Evolutionary conservation across 768 basidiomycete species (phyloP).

Genomic region (Panaeolus cyanescens): DNA sequence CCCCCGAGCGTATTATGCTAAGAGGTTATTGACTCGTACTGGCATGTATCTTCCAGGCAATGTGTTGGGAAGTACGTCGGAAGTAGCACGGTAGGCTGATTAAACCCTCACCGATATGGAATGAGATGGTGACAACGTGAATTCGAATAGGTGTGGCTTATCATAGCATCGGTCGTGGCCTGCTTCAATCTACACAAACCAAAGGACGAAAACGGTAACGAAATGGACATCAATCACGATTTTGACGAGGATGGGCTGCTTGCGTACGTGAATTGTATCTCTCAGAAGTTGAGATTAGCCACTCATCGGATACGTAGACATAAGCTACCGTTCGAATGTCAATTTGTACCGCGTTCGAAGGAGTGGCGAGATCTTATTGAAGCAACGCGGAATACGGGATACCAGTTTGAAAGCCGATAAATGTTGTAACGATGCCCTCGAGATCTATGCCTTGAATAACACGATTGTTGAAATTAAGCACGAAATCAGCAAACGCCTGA

Average conservation of each 20-base stretch:
- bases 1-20: neutral
- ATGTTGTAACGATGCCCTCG: no score
- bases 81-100: neutral
- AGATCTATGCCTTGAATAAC: no score
- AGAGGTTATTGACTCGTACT: no score
- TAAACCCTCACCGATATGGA: neutral
- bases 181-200: conserved; percentile 25
- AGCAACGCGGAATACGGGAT: neutral
- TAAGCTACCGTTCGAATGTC: neutral
- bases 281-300: neutral
- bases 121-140: neutral
- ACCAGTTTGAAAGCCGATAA: no score
- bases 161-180: conserved; percentile 22
- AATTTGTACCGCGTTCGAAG: neutral
- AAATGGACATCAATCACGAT: conserved; percentile 16
- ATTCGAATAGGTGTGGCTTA: conserved; percentile 22
- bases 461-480: no score
- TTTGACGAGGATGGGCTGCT: conserved; percentile 10
- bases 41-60: conserved; percentile 9
- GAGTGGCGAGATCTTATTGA: neutral
- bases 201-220: conserved; percentile 15
- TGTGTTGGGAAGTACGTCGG: conserved; percentile 25
- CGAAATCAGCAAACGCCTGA: no score
- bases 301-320: neutral
- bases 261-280: neutral